These are phyloP conservation scores for Flammula alnicola DNA, from an alignment of 1,284 basidiomycete species.

Conservation along the genomic window DNA sequence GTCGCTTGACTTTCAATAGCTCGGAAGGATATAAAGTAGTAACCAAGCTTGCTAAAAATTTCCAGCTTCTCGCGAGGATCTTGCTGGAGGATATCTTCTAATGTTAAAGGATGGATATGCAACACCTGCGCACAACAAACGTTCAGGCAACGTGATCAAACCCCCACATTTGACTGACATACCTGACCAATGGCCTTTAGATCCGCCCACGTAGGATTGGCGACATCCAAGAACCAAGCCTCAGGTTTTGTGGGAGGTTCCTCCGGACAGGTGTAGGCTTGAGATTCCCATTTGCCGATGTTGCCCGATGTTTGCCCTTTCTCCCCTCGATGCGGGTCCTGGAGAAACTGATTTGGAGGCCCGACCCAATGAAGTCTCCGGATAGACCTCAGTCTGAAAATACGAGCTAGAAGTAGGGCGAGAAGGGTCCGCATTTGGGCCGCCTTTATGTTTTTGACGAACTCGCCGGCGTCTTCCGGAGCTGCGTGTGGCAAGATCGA, in stretches of 20 bases:
- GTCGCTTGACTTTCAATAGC: slow-evolving; percentile 71
- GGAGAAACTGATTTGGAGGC: slow-evolving; percentile 6
- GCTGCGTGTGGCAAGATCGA: slow-evolving; percentile 58
- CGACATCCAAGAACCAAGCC: slow-evolving; percentile 94
- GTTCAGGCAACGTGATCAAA: not conserved
- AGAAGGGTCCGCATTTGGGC: slow-evolving; percentile 2
- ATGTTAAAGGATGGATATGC: slow-evolving; percentile 90
- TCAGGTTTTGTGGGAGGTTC: slow-evolving; percentile 36
- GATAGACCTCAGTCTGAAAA: slow-evolving; percentile 19
- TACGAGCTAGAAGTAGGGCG: slow-evolving; percentile 7
- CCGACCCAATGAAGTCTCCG: slow-evolving; percentile 28
- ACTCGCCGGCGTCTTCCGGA: slow-evolving; percentile 40
- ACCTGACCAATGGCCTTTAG: slow-evolving; percentile 89
- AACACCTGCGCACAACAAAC: slow-evolving; percentile 59
- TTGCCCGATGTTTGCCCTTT: slow-evolving; percentile 45
- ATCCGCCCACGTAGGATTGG: slow-evolving; percentile 90
- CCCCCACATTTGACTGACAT: slow-evolving; percentile 21
- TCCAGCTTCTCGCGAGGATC: slow-evolving; percentile 95
- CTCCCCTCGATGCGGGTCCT: slow-evolving; percentile 18
- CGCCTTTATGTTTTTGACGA: slow-evolving; percentile 33
- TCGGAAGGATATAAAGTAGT: slow-evolving; percentile 92
- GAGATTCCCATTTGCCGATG: slow-evolving; percentile 7
- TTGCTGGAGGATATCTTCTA: slow-evolving; percentile 95
- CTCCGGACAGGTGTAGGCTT: slow-evolving; percentile 21
- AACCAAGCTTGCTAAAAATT: slow-evolving; percentile 86